These are phyloP conservation scores for Penicillium glabrum DNA, from an alignment of 2,329 filamentous ascomycete species.

Conservation along the genomic window DNA sequence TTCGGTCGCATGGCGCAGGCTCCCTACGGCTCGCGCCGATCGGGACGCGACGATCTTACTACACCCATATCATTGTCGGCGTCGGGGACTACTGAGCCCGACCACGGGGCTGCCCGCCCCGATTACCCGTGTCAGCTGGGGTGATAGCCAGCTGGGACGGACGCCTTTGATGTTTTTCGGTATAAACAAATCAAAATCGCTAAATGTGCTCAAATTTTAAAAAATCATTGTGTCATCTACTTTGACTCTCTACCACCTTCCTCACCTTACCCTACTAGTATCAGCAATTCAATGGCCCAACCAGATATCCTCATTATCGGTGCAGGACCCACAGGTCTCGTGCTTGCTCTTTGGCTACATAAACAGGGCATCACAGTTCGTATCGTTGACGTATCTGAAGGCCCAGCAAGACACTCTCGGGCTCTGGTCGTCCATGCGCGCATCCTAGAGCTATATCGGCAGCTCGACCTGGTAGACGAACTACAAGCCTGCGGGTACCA, in stretches of 20 bases:
- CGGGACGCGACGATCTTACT: not conserved
- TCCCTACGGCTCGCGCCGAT: not conserved
- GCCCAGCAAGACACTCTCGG: slow-evolving; percentile 37
- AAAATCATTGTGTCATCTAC: not conserved
- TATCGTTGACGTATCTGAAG: slow-evolving; percentile 49
- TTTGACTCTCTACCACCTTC: not conserved
- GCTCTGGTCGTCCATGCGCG: slow-evolving; percentile 51
- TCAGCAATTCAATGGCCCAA: not conserved
- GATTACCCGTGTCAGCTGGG: not conserved
- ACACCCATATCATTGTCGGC: not conserved
- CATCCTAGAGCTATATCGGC: slow-evolving; percentile 52
- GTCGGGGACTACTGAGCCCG: not conserved
- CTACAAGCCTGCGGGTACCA: slow-evolving; percentile 40
- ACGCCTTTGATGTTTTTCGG: not conserved
- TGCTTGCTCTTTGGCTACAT: slow-evolving; percentile 32
- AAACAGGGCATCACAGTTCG: slow-evolving; percentile 25
- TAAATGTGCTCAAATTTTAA: not conserved
- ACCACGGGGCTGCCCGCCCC: not conserved
- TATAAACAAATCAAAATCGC: not conserved
- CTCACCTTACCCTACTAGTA: not conserved
- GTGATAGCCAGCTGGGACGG: not conserved
- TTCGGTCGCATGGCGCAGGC: not conserved
- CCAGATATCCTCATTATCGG: slow-evolving; percentile 30
- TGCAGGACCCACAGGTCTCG: slow-evolving; percentile 32
- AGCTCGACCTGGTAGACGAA: slow-evolving; percentile 42